Evolutionary conservation across 2,329 filamentous ascomycete species (phyloP).

Genomic region (Bertia moriformis): DNA sequence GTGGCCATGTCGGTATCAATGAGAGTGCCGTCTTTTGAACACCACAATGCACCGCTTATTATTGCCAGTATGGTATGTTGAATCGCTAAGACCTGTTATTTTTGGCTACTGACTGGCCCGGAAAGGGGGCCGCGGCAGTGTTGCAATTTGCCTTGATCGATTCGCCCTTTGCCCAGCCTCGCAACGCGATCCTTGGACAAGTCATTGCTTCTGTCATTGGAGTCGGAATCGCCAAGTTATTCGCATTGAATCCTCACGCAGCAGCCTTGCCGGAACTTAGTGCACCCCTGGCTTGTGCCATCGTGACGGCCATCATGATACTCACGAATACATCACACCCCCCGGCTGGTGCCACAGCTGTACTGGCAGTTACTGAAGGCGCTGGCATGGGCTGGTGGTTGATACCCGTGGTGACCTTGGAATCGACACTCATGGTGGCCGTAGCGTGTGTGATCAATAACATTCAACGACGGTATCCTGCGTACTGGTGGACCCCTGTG

Average conservation of each 20-base stretch:
- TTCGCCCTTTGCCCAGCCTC: constrained; percentile 59
- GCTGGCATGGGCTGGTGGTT: constrained; percentile 53
- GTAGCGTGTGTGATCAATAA: constrained; percentile 57
- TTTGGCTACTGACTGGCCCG: neutral
- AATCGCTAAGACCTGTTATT: neutral
- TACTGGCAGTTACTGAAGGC: constrained; percentile 47
- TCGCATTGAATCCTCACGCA: constrained; percentile 31
- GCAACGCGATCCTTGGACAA: constrained; percentile 56
- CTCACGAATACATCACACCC: constrained; percentile 61
- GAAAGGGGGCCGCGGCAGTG: constrained; percentile 59
- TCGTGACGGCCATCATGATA: constrained; percentile 49
- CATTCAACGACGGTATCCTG: constrained; percentile 47
- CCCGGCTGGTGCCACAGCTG: constrained; percentile 59
- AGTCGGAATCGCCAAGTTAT: constrained; percentile 49
- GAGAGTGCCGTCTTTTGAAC: neutral
- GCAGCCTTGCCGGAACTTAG: constrained; percentile 45
- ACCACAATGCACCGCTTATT: neutral
- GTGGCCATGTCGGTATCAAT: neutral
- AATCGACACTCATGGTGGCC: constrained; percentile 41
- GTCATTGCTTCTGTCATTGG: constrained; percentile 45
- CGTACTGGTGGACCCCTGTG: constrained; percentile 55
- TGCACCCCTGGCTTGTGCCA: constrained; percentile 49
- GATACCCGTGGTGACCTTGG: constrained; percentile 46
- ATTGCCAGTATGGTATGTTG: neutral
- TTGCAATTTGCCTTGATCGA: constrained; percentile 60